These are phyloP conservation scores for Cucumis hystrix DNA, from an alignment of 306 rosid genomes.

Conservation along the genomic window DNA sequence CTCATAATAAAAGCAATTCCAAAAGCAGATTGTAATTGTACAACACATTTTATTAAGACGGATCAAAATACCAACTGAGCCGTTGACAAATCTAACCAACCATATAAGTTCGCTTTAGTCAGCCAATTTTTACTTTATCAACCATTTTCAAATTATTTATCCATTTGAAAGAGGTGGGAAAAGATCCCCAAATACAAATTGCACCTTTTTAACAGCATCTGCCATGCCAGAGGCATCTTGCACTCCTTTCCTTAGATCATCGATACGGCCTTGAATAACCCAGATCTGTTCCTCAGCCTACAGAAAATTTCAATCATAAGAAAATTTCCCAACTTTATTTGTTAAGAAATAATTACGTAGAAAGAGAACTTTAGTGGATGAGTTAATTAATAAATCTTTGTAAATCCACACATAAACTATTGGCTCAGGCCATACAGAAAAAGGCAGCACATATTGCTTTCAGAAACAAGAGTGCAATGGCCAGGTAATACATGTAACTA, in stretches of 20 bases:
- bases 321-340: background rate
- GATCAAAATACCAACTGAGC: background rate
- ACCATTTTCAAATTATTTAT: slow-evolving; percentile 6
- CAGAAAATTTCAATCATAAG: background rate
- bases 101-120: background rate
- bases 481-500: background rate
- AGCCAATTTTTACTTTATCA: background rate
- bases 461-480: background rate
- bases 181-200: slow-evolving; percentile 4
- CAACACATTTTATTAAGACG: background rate
- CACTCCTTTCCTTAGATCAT: slow-evolving; percentile 32
- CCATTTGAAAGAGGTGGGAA: slow-evolving; percentile 2
- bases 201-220: slow-evolving; percentile 31
- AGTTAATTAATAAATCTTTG: background rate
- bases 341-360: background rate
- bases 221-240: slow-evolving; percentile 15
- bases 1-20: too few species aligned
- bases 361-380: background rate
- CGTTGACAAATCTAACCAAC: background rate
- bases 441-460: background rate
- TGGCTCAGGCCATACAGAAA: background rate
- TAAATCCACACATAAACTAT: background rate
- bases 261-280: slow-evolving; percentile 20
- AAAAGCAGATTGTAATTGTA: background rate
- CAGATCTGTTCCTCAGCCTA: slow-evolving; percentile 57